A percentile compares a stretch with the other conserved stretches of the same genome.
Evolutionary conservation across 805 yeast genomes (phyloP).

Genomic region (Isabelozyma gotoi): DNA sequence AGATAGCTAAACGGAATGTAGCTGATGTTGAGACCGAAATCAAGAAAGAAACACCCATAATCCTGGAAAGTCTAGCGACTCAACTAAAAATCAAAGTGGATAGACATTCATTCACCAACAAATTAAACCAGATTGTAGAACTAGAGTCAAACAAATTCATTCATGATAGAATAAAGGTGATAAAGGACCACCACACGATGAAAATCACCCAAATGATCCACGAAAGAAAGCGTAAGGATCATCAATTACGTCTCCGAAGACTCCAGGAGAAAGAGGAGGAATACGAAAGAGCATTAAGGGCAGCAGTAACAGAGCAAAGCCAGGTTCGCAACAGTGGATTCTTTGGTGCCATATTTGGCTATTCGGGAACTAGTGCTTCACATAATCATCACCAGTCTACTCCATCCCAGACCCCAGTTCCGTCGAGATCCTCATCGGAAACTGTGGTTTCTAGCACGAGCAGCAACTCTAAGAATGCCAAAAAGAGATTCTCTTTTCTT

Average conservation of each 20-base stretch:
- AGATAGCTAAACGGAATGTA: constrained; percentile 10
- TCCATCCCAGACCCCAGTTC: background rate
- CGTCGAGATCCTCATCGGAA: background rate
- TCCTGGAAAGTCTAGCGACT: background rate
- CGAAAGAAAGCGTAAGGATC: constrained; percentile 40
- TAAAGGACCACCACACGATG: constrained; percentile 37
- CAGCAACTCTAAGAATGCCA: background rate
- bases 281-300: constrained; percentile 29
- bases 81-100: constrained; percentile 7
- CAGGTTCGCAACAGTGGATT: constrained; percentile 22
- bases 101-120: constrained; percentile 15
- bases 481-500: constrained; percentile 1
- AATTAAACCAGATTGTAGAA: constrained; percentile 30
- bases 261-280: constrained; percentile 38
- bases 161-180: constrained; percentile 36
- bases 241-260: constrained; percentile 34
- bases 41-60: too few relatives aligned
- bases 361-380: constrained; percentile 7
- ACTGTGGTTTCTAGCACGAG: background rate
- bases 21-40: background rate
- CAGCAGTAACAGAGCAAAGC: constrained; percentile 23
- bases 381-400: background rate
- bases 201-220: constrained; percentile 35
- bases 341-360: constrained; percentile 32
- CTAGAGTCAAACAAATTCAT: constrained; percentile 37